Percentiles rank a stretch among this genome's conserved stretches.
phyloP scores from a whole-genome alignment of 768 basidiomycete genomes.

The Russula griseocarnosa region DNA sequence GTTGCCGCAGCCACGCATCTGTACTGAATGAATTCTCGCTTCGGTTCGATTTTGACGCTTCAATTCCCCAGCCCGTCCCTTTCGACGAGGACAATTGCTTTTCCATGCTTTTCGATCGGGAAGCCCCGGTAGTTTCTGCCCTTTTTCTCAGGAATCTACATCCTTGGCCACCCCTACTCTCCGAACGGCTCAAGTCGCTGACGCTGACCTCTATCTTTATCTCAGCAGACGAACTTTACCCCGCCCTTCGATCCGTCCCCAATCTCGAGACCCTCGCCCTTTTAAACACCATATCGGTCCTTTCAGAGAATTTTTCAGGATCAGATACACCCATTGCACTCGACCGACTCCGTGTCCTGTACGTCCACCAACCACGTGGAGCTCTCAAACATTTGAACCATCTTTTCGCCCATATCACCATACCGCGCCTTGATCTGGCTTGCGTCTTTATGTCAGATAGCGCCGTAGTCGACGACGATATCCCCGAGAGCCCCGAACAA shows the following conservation, averaged over 20 bases:
- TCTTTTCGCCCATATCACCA: conserved; percentile 11
- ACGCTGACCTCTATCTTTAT: conserved; percentile 21
- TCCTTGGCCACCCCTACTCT: conserved; percentile 23
- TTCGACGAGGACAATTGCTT: conserved; percentile 20
- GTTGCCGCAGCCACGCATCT: conserved; percentile 21
- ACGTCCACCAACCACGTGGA: conserved; percentile 20
- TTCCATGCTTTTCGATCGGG: conserved; percentile 19
- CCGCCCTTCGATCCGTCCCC: conserved; percentile 21
- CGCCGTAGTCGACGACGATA: conserved; percentile 22
- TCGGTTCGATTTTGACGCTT: conserved; percentile 25
- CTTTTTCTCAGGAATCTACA: conserved; percentile 20
- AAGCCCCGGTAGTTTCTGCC: conserved; percentile 11
- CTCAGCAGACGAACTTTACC: conserved; percentile 22
- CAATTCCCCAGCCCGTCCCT: conserved; percentile 19
- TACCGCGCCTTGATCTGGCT: conserved; percentile 19
- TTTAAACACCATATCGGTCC: conserved; percentile 20
- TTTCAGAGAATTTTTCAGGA: conserved; percentile 21
- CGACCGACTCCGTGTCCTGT: conserved; percentile 19
- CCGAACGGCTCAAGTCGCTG: conserved; percentile 20
- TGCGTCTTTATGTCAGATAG: conserved; percentile 24
- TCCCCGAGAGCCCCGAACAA: conserved; percentile 17
- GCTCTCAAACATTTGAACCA: conserved; percentile 22
- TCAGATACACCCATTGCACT: conserved; percentile 13
- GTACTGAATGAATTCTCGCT: conserved; percentile 25
- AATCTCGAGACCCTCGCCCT: conserved; percentile 22